Base-by-base conservation (phyloP, 1,284 basidiomycete species). In the Peniophora sp. region DNA sequence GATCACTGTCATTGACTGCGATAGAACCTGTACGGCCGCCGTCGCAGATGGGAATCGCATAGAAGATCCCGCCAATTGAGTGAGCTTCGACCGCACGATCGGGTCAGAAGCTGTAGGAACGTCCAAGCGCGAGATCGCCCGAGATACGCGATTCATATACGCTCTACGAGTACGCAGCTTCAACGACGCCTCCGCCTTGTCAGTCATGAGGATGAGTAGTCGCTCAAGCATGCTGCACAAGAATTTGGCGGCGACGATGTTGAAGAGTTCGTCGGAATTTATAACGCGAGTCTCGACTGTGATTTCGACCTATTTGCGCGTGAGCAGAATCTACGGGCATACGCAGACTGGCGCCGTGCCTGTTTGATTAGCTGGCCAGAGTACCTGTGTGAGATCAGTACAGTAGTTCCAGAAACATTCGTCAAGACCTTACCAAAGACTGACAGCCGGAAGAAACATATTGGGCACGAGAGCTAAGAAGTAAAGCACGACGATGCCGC, bases 41-140 rank as follows among this genome's bases (percentile, higher is more conserved):
- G 38, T 63, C 51, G 43, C 69, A 68, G 1, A 69, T 68, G 6
- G 75, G 64, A 50, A 71, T 64, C 14, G 77, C 72, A 11, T 77
- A 68, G 50, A 86, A 78, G 19, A 90, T 68, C 27, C 57, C 87
- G 85, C 23, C 77, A 69, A 57, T 81, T 79, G 11, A 32, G 27
- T 12, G 6, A 32, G 27, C 27, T 32, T 32, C 6, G 12, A 32
- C 27, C 12, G 27, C 27, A 89, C 70, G 6, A 75, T 73, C 3
- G 80, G 72, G 62, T 89, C 84, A 48, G 83, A 77, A 57, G 77
- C 89, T 0, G 87, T 88, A 2, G 87, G 85, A 1, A 89, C 71
- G 62, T 90, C 87, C 34, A 90, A 73, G 11, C 88, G 76, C 20
- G 78, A 77, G 60, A 83, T 75, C 6, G 83, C 79, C 36, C 70